Conservation (phyloP, 176 grass and related monocot species). For the Rhynchospora tenuis region DNA sequence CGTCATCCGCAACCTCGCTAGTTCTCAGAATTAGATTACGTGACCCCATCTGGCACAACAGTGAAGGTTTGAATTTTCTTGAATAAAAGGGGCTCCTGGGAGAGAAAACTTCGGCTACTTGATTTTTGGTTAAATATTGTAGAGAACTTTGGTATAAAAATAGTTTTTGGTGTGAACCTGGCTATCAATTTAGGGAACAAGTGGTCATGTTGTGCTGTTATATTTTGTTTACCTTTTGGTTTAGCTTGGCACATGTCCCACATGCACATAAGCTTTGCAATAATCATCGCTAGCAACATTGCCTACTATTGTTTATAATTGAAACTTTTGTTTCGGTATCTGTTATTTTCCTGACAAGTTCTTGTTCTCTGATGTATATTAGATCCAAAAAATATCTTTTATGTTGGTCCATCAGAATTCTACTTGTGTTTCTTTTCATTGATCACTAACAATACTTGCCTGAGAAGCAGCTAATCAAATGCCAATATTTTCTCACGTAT, state of each 20-base stretch:
- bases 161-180: slow-evolving; percentile 9
- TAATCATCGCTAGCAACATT: slow-evolving; percentile 2
- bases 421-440: no score
- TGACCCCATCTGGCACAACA: not conserved
- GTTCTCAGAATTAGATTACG: slow-evolving; percentile 38
- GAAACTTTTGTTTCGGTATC: not conserved
- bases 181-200: not conserved
- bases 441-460: no score
- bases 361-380: not conserved
- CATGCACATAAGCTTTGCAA: not conserved
- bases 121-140: slow-evolving; percentile 13
- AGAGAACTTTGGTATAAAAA: slow-evolving; percentile 11
- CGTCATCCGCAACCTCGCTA: slow-evolving; percentile 69
- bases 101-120: slow-evolving; percentile 8
- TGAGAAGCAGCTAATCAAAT: no score
- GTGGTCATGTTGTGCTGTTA: not conserved
- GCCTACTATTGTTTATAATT: not conserved
- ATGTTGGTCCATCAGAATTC: no score
- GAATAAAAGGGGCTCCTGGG: slow-evolving; percentile 7
- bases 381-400: not conserved
- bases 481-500: no score
- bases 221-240: not conserved
- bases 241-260: not conserved
- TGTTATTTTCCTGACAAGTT: not conserved
- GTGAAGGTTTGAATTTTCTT: not conserved